Evolutionary conservation across 352 stramenopile species (phyloP), one percentile per base, ranked within the genome.

Genomic region (Globisporangium okanoganense): DNA sequence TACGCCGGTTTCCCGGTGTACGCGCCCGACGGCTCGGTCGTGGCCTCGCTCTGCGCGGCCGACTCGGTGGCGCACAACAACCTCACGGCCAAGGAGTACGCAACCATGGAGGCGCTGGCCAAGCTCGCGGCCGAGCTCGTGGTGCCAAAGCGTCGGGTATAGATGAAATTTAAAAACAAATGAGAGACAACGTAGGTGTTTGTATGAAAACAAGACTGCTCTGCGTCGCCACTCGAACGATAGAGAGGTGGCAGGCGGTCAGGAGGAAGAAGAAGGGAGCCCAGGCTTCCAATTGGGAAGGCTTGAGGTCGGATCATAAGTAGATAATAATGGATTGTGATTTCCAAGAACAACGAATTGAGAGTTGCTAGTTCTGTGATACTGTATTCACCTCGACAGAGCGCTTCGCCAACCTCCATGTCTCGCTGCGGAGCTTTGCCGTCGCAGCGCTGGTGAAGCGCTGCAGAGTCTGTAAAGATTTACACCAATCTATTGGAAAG

Each of bases 1-100:
- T 89, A 87, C 72, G 79, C 77, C 2, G 74, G 77, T 0, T 91
- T 91, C 58, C 79, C 82, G 0, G 60, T 91, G 1, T 61, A 58
- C 29, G 77, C 67, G 0, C 76, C 77, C 1, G 78, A 73, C 20
- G 78, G 78, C 1, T 71, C 72, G 3, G 76, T 87, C 6, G 65
- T 87, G 5, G 76, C 73, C 4, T 77, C 71, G 14, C 51, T 88
- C 18, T 84, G 76, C 40, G 56, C 75, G 10, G 66, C 68, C 6
- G 79, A 88, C 47, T 58, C 62, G 2, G 52, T 64, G 13, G 65
- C 81, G 7, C 76, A 87, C 61, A 69, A 78, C 58, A 78, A 82
- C 61, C 82, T 90, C 61, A 76, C 76, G 13, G 84, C 75, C 38
- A 84, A 84, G 60, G 76, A 90, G 59, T 90, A 88, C 58, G 76